Percentiles rank a stretch among this genome's conserved stretches.
Conservation (phyloP, 2,329 filamentous ascomycete species). For the Claviceps sp. region DNA sequence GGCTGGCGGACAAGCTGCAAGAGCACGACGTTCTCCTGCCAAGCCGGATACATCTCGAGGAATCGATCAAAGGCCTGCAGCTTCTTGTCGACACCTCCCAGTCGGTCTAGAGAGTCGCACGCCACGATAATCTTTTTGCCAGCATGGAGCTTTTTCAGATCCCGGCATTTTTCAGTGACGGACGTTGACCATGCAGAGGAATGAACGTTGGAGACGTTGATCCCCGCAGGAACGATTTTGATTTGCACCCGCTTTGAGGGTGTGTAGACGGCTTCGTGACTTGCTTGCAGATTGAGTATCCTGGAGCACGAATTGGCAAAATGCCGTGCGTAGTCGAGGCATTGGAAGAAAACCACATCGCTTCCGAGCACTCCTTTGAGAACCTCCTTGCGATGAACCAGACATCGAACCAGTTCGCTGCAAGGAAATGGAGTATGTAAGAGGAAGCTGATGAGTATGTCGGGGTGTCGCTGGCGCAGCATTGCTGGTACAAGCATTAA, state of each 20-base stretch:
- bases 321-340: constrained; percentile 84
- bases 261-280: constrained; percentile 72
- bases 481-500: constrained; percentile 78
- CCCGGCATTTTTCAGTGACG: constrained; percentile 56
- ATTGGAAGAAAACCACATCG: constrained; percentile 89
- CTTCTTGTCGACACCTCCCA: constrained; percentile 84
- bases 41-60: constrained; percentile 76
- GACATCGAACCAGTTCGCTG: constrained; percentile 82
- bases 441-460: constrained; percentile 88
- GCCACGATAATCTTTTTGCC: constrained; percentile 90
- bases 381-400: constrained; percentile 76
- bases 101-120: constrained; percentile 80
- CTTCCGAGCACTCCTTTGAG: constrained; percentile 77
- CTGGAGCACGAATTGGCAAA: constrained; percentile 88
- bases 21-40: constrained; percentile 78
- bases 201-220: constrained; percentile 67
- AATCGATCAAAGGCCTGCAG: constrained; percentile 86
- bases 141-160: constrained; percentile 60
- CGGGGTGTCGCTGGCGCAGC: constrained; percentile 68
- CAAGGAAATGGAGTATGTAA: constrained; percentile 88
- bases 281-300: constrained; percentile 73
- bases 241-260: constrained; percentile 29
- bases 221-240: constrained; percentile 34
- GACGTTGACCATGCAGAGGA: constrained; percentile 57
- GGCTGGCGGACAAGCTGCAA: constrained; percentile 84